Base-by-base conservation (phyloP, 352 stramenopile genomes). In the Globisporangium parvum region DNA sequence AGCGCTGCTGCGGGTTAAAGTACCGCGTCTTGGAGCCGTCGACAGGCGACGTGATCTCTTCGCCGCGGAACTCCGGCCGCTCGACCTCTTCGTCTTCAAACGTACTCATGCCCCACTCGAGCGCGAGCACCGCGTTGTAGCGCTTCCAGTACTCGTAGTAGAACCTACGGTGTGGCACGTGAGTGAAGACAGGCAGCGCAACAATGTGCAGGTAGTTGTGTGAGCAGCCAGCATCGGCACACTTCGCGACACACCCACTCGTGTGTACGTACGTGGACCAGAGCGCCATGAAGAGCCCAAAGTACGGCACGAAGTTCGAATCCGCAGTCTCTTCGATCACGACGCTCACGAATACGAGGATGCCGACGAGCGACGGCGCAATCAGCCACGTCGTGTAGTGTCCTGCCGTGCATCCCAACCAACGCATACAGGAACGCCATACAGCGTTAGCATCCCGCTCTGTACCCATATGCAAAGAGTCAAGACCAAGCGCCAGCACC, bases 371-470 rank as follows among this genome's bases (percentile, higher is more conserved):
- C 45, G 91, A 92, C 23, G 96, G 86, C 20, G 89, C 84, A 15
- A 98, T 81, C 20, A 99, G 73, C 80, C 97, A 97, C 51, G 85
- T 92, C 35, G 93, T 98, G 66, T 96, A 98, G 70, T 98, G 93
- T 26, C 80, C 80, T 77, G 39, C 31, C 31, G 9, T 9, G 3
- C 31, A 35, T 0, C 41, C 0, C 10, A 21, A 20, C 42, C 23
- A 48, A 31, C 31, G 3, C 17, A 54, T 15, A 33, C 31, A 28
- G 1, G 41, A 41, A 37, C 12, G 9, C 5, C 6, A 35, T 1
- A 35, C 31, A 35, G 31, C 5, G 31, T 35, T 2, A 35, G 31
- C 31, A 10, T 9, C 31, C 0, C 31, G 31, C 9, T 35, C 31
- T 10, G 6, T 35, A 10, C 31, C 6, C 3, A 35, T 11, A 11